A percentile compares a stretch with the other conserved stretches of the same genome.
These are phyloP conservation scores for Tulasnella calospora DNA, from an alignment of 768 basidiomycete species.

Conservation along the genomic window DNA sequence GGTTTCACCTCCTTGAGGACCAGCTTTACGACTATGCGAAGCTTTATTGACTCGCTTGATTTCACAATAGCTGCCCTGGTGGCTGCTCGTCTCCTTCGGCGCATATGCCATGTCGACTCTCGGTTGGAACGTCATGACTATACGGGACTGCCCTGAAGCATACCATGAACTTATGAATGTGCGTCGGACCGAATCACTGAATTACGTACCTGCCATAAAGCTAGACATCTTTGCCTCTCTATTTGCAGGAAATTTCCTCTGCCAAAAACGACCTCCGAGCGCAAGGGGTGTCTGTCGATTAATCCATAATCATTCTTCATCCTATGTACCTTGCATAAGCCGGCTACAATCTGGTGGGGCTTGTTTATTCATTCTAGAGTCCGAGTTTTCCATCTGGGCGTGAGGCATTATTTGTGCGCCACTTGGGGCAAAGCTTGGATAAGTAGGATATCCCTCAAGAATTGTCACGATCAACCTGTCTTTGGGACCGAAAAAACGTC, in stretches of 20 bases:
- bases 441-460: too few species aligned
- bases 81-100: constrained; percentile 28
- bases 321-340: background rate
- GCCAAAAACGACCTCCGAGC: constrained; percentile 28
- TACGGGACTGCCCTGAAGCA: constrained; percentile 28
- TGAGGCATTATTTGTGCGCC: too few species aligned
- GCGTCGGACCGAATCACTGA: background rate
- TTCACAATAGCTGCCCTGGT: constrained; percentile 26
- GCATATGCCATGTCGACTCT: constrained; percentile 27
- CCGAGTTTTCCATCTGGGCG: too few species aligned
- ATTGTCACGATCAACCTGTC: too few species aligned
- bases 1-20: background rate
- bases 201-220: background rate
- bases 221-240: background rate
- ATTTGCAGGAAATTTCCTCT: constrained; percentile 26
- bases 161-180: constrained; percentile 28
- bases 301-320: background rate
- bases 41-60: background rate
- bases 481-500: too few species aligned
- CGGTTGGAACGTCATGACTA: constrained; percentile 28
- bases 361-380: too few species aligned
- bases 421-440: too few species aligned
- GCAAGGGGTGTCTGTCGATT: constrained; percentile 27
- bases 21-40: background rate
- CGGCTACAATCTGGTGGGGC: background rate